A percentile compares a stretch with the other conserved stretches of the same genome.
phyloP scores from a whole-genome alignment of 1,139 yeast genomes.

The Taiozyma sp. region DNA sequence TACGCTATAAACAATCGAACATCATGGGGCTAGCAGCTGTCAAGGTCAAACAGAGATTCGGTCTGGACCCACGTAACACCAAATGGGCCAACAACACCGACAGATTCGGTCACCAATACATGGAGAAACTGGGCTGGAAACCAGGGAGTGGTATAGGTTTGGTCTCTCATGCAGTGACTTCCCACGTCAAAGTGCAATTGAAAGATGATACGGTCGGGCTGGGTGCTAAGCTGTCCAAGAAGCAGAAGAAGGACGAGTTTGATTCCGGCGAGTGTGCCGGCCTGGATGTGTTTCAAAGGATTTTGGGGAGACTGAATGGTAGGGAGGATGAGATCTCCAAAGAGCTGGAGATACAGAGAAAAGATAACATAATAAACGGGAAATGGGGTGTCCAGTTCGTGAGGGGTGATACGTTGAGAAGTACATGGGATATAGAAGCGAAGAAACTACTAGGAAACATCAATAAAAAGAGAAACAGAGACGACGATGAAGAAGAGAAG shows the following conservation, averaged over 20 bases:
- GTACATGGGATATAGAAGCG: constrained; percentile 76
- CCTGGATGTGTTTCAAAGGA: constrained; percentile 85
- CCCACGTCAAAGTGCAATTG: constrained; percentile 76
- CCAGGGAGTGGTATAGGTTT: constrained; percentile 88
- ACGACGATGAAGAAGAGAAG: constrained; percentile 29
- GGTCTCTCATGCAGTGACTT: constrained; percentile 54
- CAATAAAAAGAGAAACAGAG: constrained; percentile 29
- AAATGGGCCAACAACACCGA: constrained; percentile 87
- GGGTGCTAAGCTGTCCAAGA: constrained; percentile 70
- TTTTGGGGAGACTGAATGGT: constrained; percentile 82
- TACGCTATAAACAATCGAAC: neutral
- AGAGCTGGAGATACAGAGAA: constrained; percentile 61
- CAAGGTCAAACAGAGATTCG: constrained; percentile 78
- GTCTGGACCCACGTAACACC: constrained; percentile 90
- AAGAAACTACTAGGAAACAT: constrained; percentile 31
- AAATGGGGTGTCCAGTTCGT: constrained; percentile 87
- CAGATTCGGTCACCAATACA: constrained; percentile 83
- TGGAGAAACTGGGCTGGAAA: constrained; percentile 82
- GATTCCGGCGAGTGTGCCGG: constrained; percentile 87
- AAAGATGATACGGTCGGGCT: constrained; percentile 83
- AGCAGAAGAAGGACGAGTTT: constrained; percentile 50
- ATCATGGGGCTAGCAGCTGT: constrained; percentile 75
- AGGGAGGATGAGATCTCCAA: constrained; percentile 52
- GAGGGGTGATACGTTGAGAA: constrained; percentile 72
- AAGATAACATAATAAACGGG: constrained; percentile 64